Base-by-base conservation (phyloP, 306 rosid genomes). In the Carpinus fangiana region DNA sequence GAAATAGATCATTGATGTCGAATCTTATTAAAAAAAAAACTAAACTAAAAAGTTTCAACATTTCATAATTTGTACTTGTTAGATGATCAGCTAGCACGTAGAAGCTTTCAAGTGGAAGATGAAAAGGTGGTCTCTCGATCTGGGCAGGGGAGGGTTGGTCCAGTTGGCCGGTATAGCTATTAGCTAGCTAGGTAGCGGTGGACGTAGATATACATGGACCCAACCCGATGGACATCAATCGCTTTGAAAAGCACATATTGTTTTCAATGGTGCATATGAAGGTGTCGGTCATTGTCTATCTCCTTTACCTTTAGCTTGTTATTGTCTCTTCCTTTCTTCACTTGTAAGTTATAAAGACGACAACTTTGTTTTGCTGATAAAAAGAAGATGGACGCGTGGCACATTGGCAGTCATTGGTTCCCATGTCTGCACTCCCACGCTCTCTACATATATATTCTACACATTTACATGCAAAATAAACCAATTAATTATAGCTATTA, bases 191-290 rank as follows among this genome's bases (percentile, higher is more conserved):
- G 55, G 23, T 6, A 41, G 21, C 62, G 9, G 84, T 80, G 82
- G 83, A 73, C 52, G 74, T 87, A 86, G 93, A 87, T 84, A 23
- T 53, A 8, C 8, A 64, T 78, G 31, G 48, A 68, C 65, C 26
- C 54, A 21, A 38, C 31, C 70, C 77, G 56, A 55, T 34, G 11
- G 0, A 46, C 12, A 45, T 69, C 65, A 64, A 67, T 80, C 74
- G 76, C 20, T 71, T n/a, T 65, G 47, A 28, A 59, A 73, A 64
- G 5, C 34, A 20, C 1, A 7, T 1, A 74, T 70, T 56, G 56
- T 68, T 46, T 70, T 59, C 50, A 43, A 59, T 11, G 45, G 48
- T 48, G 72, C 14, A 31, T 71, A 20, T 21, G 64, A 57, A 20
- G 55, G 18, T 47, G 75, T 74, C 78, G 12, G 54, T 45, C 62